Evolutionary conservation across 1,284 basidiomycete genomes (phyloP).

Genomic region (Malassezia yamatoensis): DNA sequence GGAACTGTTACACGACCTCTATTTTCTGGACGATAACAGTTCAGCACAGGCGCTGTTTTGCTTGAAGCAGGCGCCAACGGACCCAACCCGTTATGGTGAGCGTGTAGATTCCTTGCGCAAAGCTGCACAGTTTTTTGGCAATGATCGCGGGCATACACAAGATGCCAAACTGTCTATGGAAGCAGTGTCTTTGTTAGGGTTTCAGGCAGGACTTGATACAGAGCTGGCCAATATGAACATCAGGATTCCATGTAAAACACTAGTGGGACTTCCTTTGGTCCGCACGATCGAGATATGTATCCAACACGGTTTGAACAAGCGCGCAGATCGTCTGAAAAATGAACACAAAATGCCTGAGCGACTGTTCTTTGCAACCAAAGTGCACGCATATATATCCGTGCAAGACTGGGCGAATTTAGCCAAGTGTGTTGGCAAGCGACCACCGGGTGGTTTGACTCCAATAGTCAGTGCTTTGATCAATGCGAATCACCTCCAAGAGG

Average conservation of each 20-base stretch:
- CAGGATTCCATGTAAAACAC: background rate
- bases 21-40: slow-evolving; percentile 91
- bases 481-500: slow-evolving; percentile 30
- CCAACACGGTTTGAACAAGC: slow-evolving; percentile 27
- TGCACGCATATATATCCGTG: slow-evolving; percentile 26
- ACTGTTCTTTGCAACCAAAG: slow-evolving; percentile 24
- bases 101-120: slow-evolving; percentile 59
- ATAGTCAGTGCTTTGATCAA: slow-evolving; percentile 31
- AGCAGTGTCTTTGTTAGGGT: slow-evolving; percentile 61
- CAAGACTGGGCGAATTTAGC: slow-evolving; percentile 29
- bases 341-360: slow-evolving; percentile 42
- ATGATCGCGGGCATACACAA: slow-evolving; percentile 47
- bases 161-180: slow-evolving; percentile 74
- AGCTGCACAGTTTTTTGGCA: slow-evolving; percentile 79
- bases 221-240: slow-evolving; percentile 51
- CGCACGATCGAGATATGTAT: slow-evolving; percentile 38
- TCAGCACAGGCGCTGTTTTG: slow-evolving; percentile 79
- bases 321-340: slow-evolving; percentile 37
- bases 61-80: slow-evolving; percentile 57
- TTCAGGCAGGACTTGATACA: slow-evolving; percentile 76
- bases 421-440: slow-evolving; percentile 53
- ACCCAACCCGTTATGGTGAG: slow-evolving; percentile 14
- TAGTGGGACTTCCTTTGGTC: slow-evolving; percentile 29
- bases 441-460: slow-evolving; percentile 72
- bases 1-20: slow-evolving; percentile 87